Conservation (phyloP, 768 basidiomycete species). For the Macrolepiota dolichaula region DNA sequence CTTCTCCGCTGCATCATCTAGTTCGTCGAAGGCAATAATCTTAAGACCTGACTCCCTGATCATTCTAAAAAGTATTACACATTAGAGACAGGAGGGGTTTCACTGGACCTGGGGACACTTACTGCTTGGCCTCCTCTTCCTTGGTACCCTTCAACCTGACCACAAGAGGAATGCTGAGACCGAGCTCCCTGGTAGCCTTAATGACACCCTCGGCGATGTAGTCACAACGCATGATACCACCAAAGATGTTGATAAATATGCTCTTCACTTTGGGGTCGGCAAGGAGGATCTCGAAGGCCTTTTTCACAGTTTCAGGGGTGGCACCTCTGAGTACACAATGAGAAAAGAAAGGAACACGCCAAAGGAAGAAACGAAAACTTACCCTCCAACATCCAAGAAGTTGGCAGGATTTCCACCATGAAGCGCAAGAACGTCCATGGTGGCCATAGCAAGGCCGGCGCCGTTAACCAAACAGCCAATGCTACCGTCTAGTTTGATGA, state of each 20-base stretch:
- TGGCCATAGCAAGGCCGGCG: slow-evolving; percentile 98
- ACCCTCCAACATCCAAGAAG: slow-evolving; percentile 98
- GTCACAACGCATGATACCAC: slow-evolving; percentile 99
- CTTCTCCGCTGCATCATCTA: slow-evolving; percentile 87
- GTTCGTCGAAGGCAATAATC: slow-evolving; percentile 89
- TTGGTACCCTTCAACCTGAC: slow-evolving; percentile 97
- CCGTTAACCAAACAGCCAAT: slow-evolving; percentile 98
- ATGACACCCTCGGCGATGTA: slow-evolving; percentile 99
- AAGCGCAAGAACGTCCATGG: slow-evolving; percentile 97
- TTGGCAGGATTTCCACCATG: slow-evolving; percentile 98
- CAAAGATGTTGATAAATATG: slow-evolving; percentile 98
- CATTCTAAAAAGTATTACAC: slow-evolving; percentile 56
- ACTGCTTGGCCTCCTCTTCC: slow-evolving; percentile 94
- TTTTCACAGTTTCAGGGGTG: slow-evolving; percentile 99
- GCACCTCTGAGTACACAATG: slow-evolving; percentile 62
- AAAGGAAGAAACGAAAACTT: slow-evolving; percentile 15
- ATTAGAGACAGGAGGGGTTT: background rate
- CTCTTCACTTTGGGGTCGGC: slow-evolving; percentile 91
- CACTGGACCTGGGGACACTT: slow-evolving; percentile 26
- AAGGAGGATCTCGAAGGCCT: slow-evolving; percentile 94
- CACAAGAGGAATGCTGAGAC: slow-evolving; percentile 81
- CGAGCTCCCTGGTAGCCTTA: slow-evolving; percentile 91
- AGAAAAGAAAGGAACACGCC: background rate
- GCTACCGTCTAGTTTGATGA: slow-evolving; percentile 97
- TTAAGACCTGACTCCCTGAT: slow-evolving; percentile 89